phyloP scores from a whole-genome alignment of 805 yeast species.

The Kuraishia floccosa region DNA sequence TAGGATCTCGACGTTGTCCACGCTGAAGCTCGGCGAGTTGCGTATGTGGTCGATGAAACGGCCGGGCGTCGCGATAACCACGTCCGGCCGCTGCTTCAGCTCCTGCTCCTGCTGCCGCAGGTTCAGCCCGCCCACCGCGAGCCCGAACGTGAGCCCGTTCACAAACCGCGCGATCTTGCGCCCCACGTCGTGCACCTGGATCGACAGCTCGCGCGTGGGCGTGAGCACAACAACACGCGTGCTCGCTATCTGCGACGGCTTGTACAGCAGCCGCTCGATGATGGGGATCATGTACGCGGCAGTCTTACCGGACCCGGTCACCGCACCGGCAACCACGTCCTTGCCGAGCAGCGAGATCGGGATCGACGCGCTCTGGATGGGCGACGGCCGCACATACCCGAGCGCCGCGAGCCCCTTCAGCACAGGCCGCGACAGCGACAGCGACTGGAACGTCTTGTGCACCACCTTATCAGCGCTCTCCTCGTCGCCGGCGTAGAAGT shows the following conservation, averaged over 20 bases:
- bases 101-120: constrained; percentile 93
- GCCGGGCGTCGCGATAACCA: constrained; percentile 98
- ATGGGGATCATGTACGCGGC: constrained; percentile 97
- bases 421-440: constrained; percentile 84
- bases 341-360: constrained; percentile 91
- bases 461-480: constrained; percentile 31
- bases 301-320: constrained; percentile 98
- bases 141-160: constrained; percentile 69
- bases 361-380: constrained; percentile 87
- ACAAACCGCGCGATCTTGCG: constrained; percentile 72
- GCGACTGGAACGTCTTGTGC: constrained; percentile 60
- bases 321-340: constrained; percentile 98
- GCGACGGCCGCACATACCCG: constrained; percentile 84
- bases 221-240: constrained; percentile 86
- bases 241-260: constrained; percentile 76
- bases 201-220: constrained; percentile 97
- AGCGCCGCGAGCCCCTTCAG: constrained; percentile 71
- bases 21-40: constrained; percentile 86
- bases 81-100: constrained; percentile 84
- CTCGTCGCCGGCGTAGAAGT: constrained; percentile 56
- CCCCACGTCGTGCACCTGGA: constrained; percentile 93
- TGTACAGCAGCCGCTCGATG: constrained; percentile 80
- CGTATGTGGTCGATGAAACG: constrained; percentile 94
- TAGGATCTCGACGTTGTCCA: constrained; percentile 83
- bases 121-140: constrained; percentile 97